phyloP scores from a whole-genome alignment of 306 rosid genomes.

The Vigna reflexopilosa region DNA sequence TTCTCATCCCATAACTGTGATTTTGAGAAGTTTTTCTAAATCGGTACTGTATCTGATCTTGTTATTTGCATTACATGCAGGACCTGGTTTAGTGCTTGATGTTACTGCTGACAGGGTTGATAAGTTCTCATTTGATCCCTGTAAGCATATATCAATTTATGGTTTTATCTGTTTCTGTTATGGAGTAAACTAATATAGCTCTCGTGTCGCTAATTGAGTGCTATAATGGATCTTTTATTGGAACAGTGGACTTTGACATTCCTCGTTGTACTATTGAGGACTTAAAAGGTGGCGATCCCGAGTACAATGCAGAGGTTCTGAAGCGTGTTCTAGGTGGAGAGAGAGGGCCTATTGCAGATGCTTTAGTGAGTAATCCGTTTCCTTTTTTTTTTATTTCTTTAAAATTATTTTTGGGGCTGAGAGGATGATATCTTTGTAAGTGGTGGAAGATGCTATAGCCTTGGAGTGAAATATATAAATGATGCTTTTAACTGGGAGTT shows the following conservation, averaged over 20 bases:
- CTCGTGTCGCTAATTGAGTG: slow-evolving; percentile 33
- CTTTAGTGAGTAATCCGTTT: slow-evolving; percentile 67
- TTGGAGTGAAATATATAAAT: slow-evolving; percentile 8
- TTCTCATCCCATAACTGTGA: background rate
- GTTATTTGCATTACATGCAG: slow-evolving; percentile 53
- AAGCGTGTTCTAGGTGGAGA: slow-evolving; percentile 86
- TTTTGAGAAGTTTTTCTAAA: background rate
- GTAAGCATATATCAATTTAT: slow-evolving; percentile 61
- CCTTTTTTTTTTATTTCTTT: background rate
- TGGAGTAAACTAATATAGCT: slow-evolving; percentile 34
- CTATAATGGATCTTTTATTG: slow-evolving; percentile 34
- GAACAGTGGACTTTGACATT: slow-evolving; percentile 84
- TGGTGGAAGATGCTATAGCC: slow-evolving; percentile 2
- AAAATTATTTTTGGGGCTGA: background rate
- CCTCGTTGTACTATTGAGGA: slow-evolving; percentile 78
- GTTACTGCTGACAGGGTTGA: slow-evolving; percentile 80
- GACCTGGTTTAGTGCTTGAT: slow-evolving; percentile 89
- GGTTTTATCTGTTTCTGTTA: slow-evolving; percentile 21
- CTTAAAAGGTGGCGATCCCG: slow-evolving; percentile 85
- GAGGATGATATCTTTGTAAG: background rate
- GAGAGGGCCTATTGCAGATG: slow-evolving; percentile 81
- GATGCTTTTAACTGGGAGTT: slow-evolving; percentile 14
- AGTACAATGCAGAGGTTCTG: slow-evolving; percentile 72
- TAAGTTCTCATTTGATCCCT: slow-evolving; percentile 83
- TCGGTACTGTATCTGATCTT: background rate